A percentile compares a stretch with the other conserved stretches of the same genome.
Conservation (phyloP, 352 stramenopile species). For the Phytophthora constricta region DNA sequence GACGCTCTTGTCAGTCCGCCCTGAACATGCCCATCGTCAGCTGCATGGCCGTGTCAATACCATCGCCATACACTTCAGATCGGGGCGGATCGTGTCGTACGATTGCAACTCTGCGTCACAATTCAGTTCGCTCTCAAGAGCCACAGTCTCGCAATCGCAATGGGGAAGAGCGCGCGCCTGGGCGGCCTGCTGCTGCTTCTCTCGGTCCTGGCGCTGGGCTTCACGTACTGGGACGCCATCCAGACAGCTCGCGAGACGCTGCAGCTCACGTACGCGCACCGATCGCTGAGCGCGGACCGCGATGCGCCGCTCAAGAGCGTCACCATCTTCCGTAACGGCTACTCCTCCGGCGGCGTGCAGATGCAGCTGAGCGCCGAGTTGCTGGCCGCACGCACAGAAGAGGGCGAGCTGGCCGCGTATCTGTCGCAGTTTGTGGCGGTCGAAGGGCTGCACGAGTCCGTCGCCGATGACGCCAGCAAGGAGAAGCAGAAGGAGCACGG, state of each 20-base stretch:
- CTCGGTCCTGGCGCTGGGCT: slow-evolving; percentile 48
- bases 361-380: slow-evolving; percentile 71
- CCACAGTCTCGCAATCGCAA: slow-evolving; percentile 19
- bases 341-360: slow-evolving; percentile 75
- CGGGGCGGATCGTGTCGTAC: background rate
- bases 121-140: slow-evolving; percentile 16
- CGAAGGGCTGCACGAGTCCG: slow-evolving; percentile 50
- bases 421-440: slow-evolving; percentile 84
- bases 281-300: slow-evolving; percentile 49
- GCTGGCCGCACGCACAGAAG: slow-evolving; percentile 50
- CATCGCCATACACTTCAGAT: background rate
- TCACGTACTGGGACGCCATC: slow-evolving; percentile 62
- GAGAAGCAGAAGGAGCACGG: slow-evolving; percentile 27
- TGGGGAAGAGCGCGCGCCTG: slow-evolving; percentile 60
- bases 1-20: background rate
- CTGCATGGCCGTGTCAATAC: background rate
- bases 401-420: slow-evolving; percentile 73
- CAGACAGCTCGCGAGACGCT: slow-evolving; percentile 51
- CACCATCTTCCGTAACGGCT: slow-evolving; percentile 82
- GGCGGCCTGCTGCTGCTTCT: slow-evolving; percentile 47
- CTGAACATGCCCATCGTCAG: too few relatives aligned
- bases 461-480: slow-evolving; percentile 20
- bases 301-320: slow-evolving; percentile 63
- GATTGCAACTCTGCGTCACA: slow-evolving; percentile 7
- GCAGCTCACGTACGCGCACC: slow-evolving; percentile 68